A percentile compares a stretch with the other conserved stretches of the same genome.
Conservation (phyloP, 1,284 basidiomycete species). For the Wolfiporia cocos region DNA sequence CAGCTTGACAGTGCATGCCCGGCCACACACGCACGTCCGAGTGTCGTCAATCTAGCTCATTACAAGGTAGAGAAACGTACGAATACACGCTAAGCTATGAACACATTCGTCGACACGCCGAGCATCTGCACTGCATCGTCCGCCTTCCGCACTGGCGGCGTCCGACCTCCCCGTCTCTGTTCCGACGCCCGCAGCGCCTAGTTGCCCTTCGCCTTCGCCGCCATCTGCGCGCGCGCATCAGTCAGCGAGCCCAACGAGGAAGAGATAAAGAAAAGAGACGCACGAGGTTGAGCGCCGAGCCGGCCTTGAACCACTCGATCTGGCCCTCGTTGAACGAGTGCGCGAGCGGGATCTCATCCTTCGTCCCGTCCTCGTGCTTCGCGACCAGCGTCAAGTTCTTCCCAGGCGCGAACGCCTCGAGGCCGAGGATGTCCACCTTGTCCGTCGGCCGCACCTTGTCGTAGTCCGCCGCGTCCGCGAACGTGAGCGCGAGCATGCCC, state of each 20-base stretch:
- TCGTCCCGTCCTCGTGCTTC: conserved; percentile 79
- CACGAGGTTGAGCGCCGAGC: conserved; percentile 80
- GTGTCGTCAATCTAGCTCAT: too few relatives aligned
- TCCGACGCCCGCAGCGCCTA: background rate
- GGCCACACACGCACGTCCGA: too few relatives aligned
- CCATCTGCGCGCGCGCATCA: conserved; percentile 34
- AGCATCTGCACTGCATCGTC: too few relatives aligned
- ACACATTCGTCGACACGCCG: too few relatives aligned
- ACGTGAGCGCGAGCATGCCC: conserved; percentile 91
- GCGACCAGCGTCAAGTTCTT: conserved; percentile 79
- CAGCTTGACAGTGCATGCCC: too few relatives aligned
- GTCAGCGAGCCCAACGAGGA: background rate
- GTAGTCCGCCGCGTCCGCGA: conserved; percentile 86
- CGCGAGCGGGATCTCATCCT: conserved; percentile 66
- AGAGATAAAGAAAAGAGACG: conserved; percentile 19
- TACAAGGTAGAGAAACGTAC: too few relatives aligned
- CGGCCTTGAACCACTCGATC: conserved; percentile 94
- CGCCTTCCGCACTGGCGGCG: too few relatives aligned
- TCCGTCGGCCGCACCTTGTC: conserved; percentile 83
- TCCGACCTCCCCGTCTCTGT: too few relatives aligned
- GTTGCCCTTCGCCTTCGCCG: conserved; percentile 44
- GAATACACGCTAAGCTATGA: too few relatives aligned
- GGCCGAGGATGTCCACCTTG: conserved; percentile 79
- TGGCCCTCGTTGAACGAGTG: conserved; percentile 88
- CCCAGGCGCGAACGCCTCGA: conserved; percentile 81